phyloP scores from a whole-genome alignment of 2,329 filamentous ascomycete genomes.

The Hawksworthiomyces lignivorus region DNA sequence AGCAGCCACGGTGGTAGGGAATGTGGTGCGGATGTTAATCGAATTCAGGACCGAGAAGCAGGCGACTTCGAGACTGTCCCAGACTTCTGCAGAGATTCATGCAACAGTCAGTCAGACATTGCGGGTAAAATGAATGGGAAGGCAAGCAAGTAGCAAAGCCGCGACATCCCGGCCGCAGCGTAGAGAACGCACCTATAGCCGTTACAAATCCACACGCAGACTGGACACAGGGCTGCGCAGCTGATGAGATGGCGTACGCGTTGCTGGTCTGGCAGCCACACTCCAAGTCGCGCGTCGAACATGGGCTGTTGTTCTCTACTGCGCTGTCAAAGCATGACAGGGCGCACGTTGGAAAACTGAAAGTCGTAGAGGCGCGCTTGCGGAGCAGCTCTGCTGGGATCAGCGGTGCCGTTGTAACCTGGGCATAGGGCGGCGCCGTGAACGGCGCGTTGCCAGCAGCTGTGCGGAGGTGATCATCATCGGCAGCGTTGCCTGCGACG shows the following conservation, averaged over 20 bases:
- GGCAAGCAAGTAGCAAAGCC: not conserved
- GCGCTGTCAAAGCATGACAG: constrained; percentile 7
- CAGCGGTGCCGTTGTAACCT: too few relatives aligned
- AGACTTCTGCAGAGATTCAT: not conserved
- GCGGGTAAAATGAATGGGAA: not conserved
- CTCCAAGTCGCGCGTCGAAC: constrained; percentile 5
- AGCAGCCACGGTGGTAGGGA: not conserved
- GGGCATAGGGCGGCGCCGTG: too few relatives aligned
- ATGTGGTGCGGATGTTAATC: not conserved
- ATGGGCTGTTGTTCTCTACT: constrained; percentile 11
- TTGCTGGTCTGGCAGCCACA: constrained; percentile 12
- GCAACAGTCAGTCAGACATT: not conserved
- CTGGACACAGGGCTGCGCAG: constrained; percentile 6
- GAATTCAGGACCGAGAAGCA: not conserved
- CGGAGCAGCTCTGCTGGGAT: too few relatives aligned
- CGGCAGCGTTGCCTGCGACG: too few relatives aligned
- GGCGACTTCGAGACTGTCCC: not conserved
- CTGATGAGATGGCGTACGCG: constrained; percentile 1
- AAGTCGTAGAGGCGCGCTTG: too few relatives aligned
- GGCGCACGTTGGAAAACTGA: too few relatives aligned
- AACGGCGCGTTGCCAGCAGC: too few relatives aligned
- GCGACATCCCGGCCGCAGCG: too few relatives aligned
- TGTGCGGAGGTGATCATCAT: too few relatives aligned
- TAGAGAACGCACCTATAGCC: constrained; percentile 1
- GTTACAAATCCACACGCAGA: constrained; percentile 8